Base-by-base conservation (phyloP, 176 grass and related monocot species). In the Eleusine indica region DNA sequence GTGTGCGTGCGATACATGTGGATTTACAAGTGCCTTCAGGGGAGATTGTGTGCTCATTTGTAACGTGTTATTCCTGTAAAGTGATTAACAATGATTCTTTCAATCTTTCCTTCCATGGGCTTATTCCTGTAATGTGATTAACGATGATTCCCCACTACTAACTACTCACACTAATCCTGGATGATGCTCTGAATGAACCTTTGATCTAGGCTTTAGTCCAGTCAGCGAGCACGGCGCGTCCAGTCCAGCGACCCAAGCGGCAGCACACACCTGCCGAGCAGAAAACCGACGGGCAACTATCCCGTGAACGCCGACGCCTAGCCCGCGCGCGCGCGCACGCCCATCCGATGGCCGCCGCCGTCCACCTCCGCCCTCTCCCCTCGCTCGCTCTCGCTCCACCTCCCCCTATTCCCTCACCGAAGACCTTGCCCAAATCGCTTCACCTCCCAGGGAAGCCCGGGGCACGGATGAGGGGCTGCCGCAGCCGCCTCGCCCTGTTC, bases 271-370 rank as follows among this genome's bases (percentile, higher is more conserved):
- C 57, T 12, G 9, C 21, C n/a, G 7, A 11, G 58, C n/a, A 22
- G 6, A 43, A 69, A 28, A 8, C 21, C 1, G 4, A 52, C 9
- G 37, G n/a, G 15, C n/a, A 43, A 61, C 40, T 15, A 58, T 1
- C 54, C 61, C 39, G 57, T 64, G 61, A 64, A 32, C 62, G 61
- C 41, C 17, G 58, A 78, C 21, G 61, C 46, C 29, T 5, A 7
- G 43, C 9, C 28, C 3, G 25, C 61, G 9, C 16, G 21, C 60
- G 42, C 28, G 17, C 29, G 29, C 48, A 39, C 47, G 47, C 38
- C 18, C 35, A 21, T 41, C 71, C 79, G 80, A 93, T 88, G 91
- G 70, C 85, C 5, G 79, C 75, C 30, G 28, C 74, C 69, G 63
- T 84, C 68, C 76, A 58, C 73, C 81, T 79, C 85, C 75, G 42